Evolutionary conservation across 495 filamentous ascomycete genomes (phyloP).

Genomic region (Neurospora pannonica): DNA sequence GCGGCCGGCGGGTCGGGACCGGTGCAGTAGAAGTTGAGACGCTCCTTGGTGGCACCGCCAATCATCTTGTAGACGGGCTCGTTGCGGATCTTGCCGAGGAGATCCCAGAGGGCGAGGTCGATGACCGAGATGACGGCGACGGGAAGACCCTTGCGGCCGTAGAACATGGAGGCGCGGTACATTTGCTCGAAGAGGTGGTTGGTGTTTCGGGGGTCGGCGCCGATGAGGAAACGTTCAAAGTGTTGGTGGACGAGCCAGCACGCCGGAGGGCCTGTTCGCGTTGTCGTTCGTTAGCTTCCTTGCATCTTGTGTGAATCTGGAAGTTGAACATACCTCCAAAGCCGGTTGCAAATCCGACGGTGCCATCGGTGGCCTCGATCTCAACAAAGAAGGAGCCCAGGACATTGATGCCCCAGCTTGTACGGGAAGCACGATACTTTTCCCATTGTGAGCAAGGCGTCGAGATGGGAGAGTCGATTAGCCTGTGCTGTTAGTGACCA

Average conservation of each 20-base stretch:
- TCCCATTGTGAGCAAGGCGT: conserved; percentile 87
- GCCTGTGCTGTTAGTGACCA: conserved; percentile 31
- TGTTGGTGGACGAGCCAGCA: conserved; percentile 90
- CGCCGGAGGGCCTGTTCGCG: conserved; percentile 56
- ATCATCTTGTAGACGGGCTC: conserved; percentile 94
- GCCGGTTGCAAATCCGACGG: conserved; percentile 84
- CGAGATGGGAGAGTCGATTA: conserved; percentile 83
- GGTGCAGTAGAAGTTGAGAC: conserved; percentile 88
- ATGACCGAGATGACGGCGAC: conserved; percentile 89
- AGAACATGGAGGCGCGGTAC: conserved; percentile 93
- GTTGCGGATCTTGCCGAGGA: conserved; percentile 77
- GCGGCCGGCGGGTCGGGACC: conserved; percentile 72
- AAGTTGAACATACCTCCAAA: conserved; percentile 57
- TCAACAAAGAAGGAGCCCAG: conserved; percentile 91
- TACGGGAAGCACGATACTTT: conserved; percentile 74
- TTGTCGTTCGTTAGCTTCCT: neutral
- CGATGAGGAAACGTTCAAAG: conserved; percentile 83
- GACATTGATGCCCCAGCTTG: conserved; percentile 93
- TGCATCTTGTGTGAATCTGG: neutral
- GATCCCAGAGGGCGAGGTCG: conserved; percentile 85
- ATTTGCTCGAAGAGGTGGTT: conserved; percentile 90
- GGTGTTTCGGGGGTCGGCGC: conserved; percentile 78
- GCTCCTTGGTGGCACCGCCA: conserved; percentile 70
- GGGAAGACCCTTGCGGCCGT: conserved; percentile 83
- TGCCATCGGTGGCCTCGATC: conserved; percentile 78